Evolutionary conservation across 768 basidiomycete species (phyloP), one percentile per base, ranked within the genome.

Genomic region (Tylopilus subfusipes): DNA sequence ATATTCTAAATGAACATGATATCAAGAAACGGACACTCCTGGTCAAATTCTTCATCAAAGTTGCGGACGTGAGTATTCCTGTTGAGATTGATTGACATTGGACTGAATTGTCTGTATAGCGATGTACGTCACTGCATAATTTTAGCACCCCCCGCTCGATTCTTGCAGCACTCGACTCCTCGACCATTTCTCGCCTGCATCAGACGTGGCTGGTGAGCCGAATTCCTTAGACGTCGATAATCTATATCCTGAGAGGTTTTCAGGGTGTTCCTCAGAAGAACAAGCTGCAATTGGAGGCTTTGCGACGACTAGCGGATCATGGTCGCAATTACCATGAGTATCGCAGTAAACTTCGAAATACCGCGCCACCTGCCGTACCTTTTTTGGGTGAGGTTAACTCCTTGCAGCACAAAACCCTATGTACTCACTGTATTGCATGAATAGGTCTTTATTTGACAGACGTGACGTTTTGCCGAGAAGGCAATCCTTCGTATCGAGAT

Each of bases 401-500:
- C 38, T 51, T 33, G 8, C 33, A 43, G 18, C 22, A 56, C n/a
- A 12, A 43, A 13, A 14, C 16, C 38, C 5, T 22, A 3, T 31
- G 30, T 55, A 52, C 53, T 70, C 54, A 59, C 18, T n/a, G 39
- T 33, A 27, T 36, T 5, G 53, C 48, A 61, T 62, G 36, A 34
- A 50, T 55, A 90, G 90, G 89, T 46, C 76, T 93, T 33, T 94
- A 93, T 69, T 75, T 95, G 57, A 93, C 93, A 11, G 93, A 95
- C 70, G 80, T 97, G 55, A 98, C 93, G 7, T 98, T 98, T 72
- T 96, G 93, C 67, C 84, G 90, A 38, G 96, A 98, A 65, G 96
- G 96, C 19, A 98, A 98, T 68, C 88, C 91, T 16, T 87, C 90
- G 14, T 78, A 87, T 62, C 82, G 96, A 59, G 81, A 84, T 16